Evolutionary conservation across 2,329 filamentous ascomycete species (phyloP).

Genomic region (Nigrospora sphaerica): DNA sequence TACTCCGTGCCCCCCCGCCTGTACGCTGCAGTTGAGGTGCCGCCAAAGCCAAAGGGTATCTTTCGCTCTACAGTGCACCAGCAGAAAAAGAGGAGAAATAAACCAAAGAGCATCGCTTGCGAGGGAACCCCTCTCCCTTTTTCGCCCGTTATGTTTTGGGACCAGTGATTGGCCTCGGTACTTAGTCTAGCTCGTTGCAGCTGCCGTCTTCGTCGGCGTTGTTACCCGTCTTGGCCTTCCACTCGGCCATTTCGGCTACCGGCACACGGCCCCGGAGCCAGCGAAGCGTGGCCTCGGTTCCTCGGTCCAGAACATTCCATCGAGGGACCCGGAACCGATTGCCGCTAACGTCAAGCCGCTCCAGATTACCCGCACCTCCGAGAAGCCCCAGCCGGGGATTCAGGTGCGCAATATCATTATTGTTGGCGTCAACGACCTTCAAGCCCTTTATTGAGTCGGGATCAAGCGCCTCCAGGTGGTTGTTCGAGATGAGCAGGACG

Average conservation of each 20-base stretch:
- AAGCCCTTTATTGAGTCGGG: constrained; percentile 69
- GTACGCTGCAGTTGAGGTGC: too few relatives aligned
- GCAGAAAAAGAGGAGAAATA: too few relatives aligned
- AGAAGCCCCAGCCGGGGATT: constrained; percentile 76
- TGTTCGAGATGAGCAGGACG: constrained; percentile 70
- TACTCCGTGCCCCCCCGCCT: too few relatives aligned
- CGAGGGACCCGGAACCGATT: constrained; percentile 86
- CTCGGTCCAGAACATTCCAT: constrained; percentile 76
- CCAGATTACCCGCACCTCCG: constrained; percentile 50
- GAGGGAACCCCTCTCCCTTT: too few relatives aligned
- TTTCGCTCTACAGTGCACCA: too few relatives aligned
- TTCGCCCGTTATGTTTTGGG: too few relatives aligned
- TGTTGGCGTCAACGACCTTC: constrained; percentile 68
- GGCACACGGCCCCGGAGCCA: constrained; percentile 77
- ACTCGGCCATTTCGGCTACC: constrained; percentile 48
- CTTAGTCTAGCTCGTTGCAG: constrained; percentile 11
- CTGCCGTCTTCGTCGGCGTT: constrained; percentile 17
- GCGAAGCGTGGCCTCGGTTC: constrained; percentile 74
- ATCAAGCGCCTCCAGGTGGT: constrained; percentile 66
- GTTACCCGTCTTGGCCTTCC: constrained; percentile 40
- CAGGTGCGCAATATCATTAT: constrained; percentile 78
- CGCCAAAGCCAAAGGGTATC: too few relatives aligned
- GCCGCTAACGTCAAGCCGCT: constrained; percentile 69
- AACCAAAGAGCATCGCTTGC: too few relatives aligned
- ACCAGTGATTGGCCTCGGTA: neutral